Conservation (phyloP, 441 rosid genomes). For the Adansonia rubrostipa region DNA sequence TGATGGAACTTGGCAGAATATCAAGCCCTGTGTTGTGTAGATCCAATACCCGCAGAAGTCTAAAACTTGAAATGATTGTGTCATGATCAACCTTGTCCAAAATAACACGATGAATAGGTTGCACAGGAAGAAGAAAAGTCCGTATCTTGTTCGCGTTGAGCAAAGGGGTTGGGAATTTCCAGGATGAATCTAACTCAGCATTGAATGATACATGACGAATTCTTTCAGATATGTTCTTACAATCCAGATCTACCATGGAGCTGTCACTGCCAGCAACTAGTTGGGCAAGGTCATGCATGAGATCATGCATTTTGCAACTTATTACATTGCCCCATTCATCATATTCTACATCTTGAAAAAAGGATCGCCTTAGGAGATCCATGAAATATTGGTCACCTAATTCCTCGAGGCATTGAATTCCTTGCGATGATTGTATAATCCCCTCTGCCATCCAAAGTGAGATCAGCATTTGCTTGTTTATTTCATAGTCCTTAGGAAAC, state of each 20-base stretch:
- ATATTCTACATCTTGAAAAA: constrained; percentile 32
- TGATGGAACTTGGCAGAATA: not conserved
- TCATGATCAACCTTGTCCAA: constrained; percentile 18
- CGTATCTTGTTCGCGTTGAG: constrained; percentile 1
- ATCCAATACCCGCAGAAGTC: not conserved
- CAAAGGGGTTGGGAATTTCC: constrained; percentile 11
- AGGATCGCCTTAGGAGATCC: constrained; percentile 29
- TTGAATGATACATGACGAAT: constrained; percentile 13
- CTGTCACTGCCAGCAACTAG: constrained; percentile 14
- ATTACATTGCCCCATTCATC: constrained; percentile 21
- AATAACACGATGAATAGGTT: constrained; percentile 5
- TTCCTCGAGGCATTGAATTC: constrained; percentile 14
- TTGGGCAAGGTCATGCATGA: constrained; percentile 41
- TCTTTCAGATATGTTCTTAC: constrained; percentile 8
- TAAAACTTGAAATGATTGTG: constrained; percentile 18
- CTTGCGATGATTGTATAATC: constrained; percentile 21
- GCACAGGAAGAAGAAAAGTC: constrained; percentile 13
- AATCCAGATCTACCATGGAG: constrained; percentile 11
- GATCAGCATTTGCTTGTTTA: constrained; percentile 17
- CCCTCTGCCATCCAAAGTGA: constrained; percentile 42
- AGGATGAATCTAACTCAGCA: constrained; percentile 19
- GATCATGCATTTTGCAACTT: constrained; percentile 37
- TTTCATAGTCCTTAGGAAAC: constrained; percentile 16
- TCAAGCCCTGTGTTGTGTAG: not conserved
- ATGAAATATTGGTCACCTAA: constrained; percentile 14